Conservation (phyloP, 768 basidiomycete genomes). For the Saitozyma podzolica region DNA sequence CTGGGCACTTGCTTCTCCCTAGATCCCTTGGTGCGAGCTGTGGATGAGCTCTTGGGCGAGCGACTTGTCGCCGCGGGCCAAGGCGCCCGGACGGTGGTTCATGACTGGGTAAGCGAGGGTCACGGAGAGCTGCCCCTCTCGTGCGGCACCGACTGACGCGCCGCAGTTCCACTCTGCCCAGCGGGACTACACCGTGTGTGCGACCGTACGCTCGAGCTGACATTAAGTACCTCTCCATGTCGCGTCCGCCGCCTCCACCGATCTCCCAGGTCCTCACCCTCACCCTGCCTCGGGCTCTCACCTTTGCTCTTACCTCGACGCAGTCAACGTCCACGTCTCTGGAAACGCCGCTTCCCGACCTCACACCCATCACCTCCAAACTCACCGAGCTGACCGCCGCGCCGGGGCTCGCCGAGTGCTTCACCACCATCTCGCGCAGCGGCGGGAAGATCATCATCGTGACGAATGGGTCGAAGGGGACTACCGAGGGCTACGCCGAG, state of each 20-base stretch:
- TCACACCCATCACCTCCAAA: constrained; percentile 6
- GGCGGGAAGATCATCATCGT: constrained; percentile 25
- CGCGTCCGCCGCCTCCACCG: constrained; percentile 30
- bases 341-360: constrained; percentile 1
- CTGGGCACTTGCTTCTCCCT: constrained; percentile 37
- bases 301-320: constrained; percentile 18
- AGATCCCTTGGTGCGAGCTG: constrained; percentile 20
- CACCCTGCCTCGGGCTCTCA: constrained; percentile 17
- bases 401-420: constrained; percentile 10
- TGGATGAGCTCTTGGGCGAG: constrained; percentile 29
- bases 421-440: constrained; percentile 2
- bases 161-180: constrained; percentile 35
- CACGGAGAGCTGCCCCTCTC: neutral
- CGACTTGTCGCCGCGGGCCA: constrained; percentile 13
- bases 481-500: constrained; percentile 26
- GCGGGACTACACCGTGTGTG: constrained; percentile 28
- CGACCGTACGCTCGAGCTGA: neutral
- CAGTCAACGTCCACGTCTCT: constrained; percentile 4
- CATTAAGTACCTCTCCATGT: constrained; percentile 18
- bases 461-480: constrained; percentile 29
- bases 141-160: neutral
- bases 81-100: constrained; percentile 20
- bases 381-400: neutral
- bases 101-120: constrained; percentile 25
- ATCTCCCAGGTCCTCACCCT: constrained; percentile 32